These are phyloP conservation scores for Saccharomyces jurei DNA, from an alignment of 805 yeast genomes.

Conservation along the genomic window DNA sequence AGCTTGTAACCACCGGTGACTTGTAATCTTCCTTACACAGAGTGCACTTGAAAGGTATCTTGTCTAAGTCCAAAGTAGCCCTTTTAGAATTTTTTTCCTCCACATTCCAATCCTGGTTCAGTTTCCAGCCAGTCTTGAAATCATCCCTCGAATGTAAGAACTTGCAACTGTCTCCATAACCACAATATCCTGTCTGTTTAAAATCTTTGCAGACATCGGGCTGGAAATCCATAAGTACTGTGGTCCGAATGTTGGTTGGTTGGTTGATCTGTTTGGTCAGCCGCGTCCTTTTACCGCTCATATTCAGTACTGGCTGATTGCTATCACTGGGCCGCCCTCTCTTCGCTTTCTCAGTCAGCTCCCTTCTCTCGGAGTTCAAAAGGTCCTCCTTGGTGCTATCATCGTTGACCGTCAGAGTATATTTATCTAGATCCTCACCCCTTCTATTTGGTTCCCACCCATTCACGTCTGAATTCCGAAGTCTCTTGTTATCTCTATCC, in stretches of 20 bases:
- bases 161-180: conserved; percentile 95
- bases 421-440: not conserved
- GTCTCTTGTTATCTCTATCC: not conserved
- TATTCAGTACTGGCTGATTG: not conserved
- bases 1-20: conserved; percentile 48
- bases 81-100: conserved; percentile 16
- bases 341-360: not conserved
- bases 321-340: not conserved
- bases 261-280: conserved; percentile 10
- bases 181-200: conserved; percentile 87
- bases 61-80: conserved; percentile 14
- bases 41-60: conserved; percentile 53
- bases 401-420: conserved; percentile 5
- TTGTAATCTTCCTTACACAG: conserved; percentile 50
- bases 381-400: conserved; percentile 11
- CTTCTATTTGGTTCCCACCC: not conserved
- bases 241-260: conserved; percentile 46
- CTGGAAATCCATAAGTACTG: conserved; percentile 75
- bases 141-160: conserved; percentile 88
- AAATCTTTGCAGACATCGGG: conserved; percentile 93
- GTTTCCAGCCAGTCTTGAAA: conserved; percentile 59
- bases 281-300: not conserved
- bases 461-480: not conserved
- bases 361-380: conserved; percentile 9
- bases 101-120: conserved; percentile 64